Evolutionary conservation across 2,329 filamentous ascomycete genomes (phyloP).

Genomic region (Blumeria hordei): DNA sequence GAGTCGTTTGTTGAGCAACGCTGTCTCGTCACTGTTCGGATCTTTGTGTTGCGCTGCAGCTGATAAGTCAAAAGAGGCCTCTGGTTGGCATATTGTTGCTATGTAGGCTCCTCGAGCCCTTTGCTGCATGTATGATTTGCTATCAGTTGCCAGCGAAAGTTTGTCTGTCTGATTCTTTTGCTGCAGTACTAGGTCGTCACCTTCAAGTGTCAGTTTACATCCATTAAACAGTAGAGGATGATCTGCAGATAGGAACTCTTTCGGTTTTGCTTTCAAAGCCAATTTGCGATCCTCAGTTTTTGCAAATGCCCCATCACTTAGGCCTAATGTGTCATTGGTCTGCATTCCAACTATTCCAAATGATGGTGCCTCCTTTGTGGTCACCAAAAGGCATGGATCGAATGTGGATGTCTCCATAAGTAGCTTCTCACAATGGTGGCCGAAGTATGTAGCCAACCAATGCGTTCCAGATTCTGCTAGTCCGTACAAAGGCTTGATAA

Average conservation of each 20-base stretch:
- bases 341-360: slow-evolving; percentile 2
- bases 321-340: slow-evolving; percentile 1
- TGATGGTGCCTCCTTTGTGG: neutral
- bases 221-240: neutral
- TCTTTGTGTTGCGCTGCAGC: neutral
- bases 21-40: neutral
- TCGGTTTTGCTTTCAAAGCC: neutral
- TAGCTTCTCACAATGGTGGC: slow-evolving; percentile 1
- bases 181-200: neutral
- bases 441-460: neutral
- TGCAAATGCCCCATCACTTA: neutral
- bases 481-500: no score
- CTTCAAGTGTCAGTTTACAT: neutral
- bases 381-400: slow-evolving; percentile 1
- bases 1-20: neutral
- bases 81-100: neutral
- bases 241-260: neutral
- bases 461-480: neutral
- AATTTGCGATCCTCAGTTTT: neutral
- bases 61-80: neutral
- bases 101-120: neutral
- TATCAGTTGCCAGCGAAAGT: no score
- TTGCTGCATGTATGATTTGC: slow-evolving; percentile 1
- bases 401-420: slow-evolving; percentile 1
- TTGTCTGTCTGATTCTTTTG: neutral